Conservation (phyloP, 2,329 filamentous ascomycete genomes). For the Sarocladiaceae sp. region DNA sequence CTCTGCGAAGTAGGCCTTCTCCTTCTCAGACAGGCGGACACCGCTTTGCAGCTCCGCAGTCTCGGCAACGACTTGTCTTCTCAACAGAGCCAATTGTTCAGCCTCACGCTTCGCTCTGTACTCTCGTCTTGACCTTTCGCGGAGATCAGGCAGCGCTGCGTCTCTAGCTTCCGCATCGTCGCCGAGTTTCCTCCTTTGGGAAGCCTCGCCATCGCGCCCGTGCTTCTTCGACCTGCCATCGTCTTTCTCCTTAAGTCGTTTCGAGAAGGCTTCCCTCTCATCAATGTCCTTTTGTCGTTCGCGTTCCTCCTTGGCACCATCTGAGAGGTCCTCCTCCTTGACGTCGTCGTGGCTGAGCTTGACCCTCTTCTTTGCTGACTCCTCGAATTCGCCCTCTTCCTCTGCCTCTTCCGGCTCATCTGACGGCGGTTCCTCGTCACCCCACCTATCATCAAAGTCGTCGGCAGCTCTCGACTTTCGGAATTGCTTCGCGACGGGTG, state of each 20-base stretch:
- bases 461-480: conserved; percentile 33
- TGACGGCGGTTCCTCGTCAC: conserved; percentile 62
- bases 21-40: conserved; percentile 67
- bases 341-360: conserved; percentile 54
- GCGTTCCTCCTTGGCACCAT: conserved; percentile 53
- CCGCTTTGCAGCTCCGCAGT: conserved; percentile 75
- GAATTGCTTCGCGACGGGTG: conserved; percentile 35
- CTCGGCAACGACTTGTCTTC: conserved; percentile 88
- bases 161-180: conserved; percentile 60
- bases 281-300: conserved; percentile 63
- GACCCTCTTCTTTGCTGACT: conserved; percentile 67
- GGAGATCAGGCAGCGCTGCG: conserved; percentile 73
- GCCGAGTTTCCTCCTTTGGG: conserved; percentile 46
- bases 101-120: conserved; percentile 91
- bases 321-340: conserved; percentile 50
- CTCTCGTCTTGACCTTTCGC: conserved; percentile 81
- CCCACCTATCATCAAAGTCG: conserved; percentile 76
- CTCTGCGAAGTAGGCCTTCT: conserved; percentile 83
- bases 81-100: conserved; percentile 78
- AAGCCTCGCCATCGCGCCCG: conserved; percentile 51
- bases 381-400: conserved; percentile 56
- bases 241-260: conserved; percentile 68
- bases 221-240: conserved; percentile 65
- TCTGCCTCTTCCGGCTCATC: conserved; percentile 36
- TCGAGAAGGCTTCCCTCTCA: conserved; percentile 78